Conservation (phyloP, 768 basidiomycete species). For the Clavulina sp. region DNA sequence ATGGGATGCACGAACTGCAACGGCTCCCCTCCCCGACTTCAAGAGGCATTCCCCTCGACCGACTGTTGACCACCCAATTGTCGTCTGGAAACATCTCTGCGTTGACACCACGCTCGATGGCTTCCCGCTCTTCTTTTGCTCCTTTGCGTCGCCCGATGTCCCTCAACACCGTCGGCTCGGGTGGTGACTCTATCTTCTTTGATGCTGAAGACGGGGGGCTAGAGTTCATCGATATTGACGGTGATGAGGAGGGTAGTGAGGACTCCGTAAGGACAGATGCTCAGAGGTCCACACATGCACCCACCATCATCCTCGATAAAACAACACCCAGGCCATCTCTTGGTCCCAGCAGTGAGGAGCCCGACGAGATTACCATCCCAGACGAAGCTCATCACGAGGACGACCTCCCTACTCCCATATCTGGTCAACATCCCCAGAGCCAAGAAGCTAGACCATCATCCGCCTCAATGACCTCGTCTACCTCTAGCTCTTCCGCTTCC, state of each 20-base stretch:
- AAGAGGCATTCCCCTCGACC: too few species aligned
- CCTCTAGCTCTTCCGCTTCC: too few species aligned
- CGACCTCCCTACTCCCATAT: background rate
- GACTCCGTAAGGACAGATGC: background rate
- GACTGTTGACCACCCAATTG: too few species aligned
- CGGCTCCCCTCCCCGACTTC: too few species aligned
- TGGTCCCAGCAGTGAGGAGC: too few species aligned
- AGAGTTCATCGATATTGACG: background rate
- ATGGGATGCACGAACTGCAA: too few species aligned
- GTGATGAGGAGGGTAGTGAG: background rate
- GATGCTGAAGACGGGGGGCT: background rate
- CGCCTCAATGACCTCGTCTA: background rate
- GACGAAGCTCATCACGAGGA: background rate
- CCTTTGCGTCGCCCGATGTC: too few species aligned
- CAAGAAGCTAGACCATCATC: background rate
- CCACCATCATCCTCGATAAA: too few species aligned
- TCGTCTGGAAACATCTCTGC: conserved; percentile 10
- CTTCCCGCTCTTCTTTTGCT: too few species aligned
- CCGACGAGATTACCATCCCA: background rate
- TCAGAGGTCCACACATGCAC: too few species aligned
- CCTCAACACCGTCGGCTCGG: background rate
- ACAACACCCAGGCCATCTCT: too few species aligned
- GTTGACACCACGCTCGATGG: conserved; percentile 12
- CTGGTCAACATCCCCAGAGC: background rate
- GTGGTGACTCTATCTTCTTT: background rate